Conservation (phyloP, 805 yeast species). For the Yamadazyma sp. region DNA sequence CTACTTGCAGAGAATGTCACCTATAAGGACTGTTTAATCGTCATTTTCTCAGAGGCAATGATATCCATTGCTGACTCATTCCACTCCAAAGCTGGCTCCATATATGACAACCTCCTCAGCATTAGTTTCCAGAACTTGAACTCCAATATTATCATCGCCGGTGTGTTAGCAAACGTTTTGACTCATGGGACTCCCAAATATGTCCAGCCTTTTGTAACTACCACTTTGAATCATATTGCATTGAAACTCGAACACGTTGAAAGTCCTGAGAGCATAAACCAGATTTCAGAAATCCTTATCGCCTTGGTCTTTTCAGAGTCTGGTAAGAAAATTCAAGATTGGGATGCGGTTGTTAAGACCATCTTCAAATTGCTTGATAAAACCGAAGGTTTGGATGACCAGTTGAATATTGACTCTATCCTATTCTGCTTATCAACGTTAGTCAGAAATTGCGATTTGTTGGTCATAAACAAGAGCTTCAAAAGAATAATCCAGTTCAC, state of each 20-base stretch:
- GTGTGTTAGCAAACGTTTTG: slow-evolving; percentile 53
- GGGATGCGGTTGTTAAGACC: slow-evolving; percentile 39
- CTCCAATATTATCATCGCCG: slow-evolving; percentile 48
- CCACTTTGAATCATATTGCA: slow-evolving; percentile 2
- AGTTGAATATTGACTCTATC: slow-evolving; percentile 7
- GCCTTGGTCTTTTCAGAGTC: slow-evolving; percentile 65
- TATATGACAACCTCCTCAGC: slow-evolving; percentile 48
- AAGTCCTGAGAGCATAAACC: slow-evolving; percentile 2
- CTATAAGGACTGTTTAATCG: slow-evolving; percentile 58
- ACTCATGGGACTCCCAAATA: slow-evolving; percentile 45
- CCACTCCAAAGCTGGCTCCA: slow-evolving; percentile 65
- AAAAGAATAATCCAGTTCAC: slow-evolving; percentile 17
- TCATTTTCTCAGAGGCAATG: slow-evolving; percentile 70
- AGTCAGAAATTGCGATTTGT: slow-evolving; percentile 55
- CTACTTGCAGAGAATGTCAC: slow-evolving; percentile 39
- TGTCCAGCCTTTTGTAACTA: slow-evolving; percentile 10
- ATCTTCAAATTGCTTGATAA: slow-evolving; percentile 14
- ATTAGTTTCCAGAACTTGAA: slow-evolving; percentile 15
- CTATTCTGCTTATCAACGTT: slow-evolving; percentile 49
- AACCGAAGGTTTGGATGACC: not conserved
- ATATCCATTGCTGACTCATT: slow-evolving; percentile 68
- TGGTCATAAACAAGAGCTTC: slow-evolving; percentile 43
- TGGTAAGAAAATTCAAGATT: slow-evolving; percentile 59
- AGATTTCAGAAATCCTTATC: slow-evolving; percentile 40
- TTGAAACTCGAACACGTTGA: not conserved